Evolutionary conservation across 192 early-diverging fungal species (phyloP).

Genomic region (Coemansia sp.): DNA sequence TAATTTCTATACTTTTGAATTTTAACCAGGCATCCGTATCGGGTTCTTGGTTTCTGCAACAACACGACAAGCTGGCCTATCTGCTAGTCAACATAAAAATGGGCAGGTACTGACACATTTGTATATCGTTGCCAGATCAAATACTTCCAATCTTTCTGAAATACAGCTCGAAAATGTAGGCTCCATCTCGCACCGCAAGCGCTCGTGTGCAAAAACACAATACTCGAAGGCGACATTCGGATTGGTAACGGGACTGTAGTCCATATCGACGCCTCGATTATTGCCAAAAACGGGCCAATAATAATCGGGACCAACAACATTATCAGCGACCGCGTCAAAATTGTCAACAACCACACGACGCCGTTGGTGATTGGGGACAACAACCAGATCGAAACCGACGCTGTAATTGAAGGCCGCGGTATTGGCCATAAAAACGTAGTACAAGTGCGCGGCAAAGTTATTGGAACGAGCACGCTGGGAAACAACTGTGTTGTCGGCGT

Average conservation of each 20-base stretch:
- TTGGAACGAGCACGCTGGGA: slow-evolving; percentile 39
- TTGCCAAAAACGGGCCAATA: slow-evolving; percentile 47
- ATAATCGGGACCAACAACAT: slow-evolving; percentile 52
- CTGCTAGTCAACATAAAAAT: slow-evolving; percentile 13
- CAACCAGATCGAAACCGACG: slow-evolving; percentile 46
- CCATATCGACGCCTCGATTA: slow-evolving; percentile 47
- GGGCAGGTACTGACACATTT: slow-evolving; percentile 22
- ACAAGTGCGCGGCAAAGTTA: slow-evolving; percentile 31
- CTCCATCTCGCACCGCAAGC: slow-evolving; percentile 43
- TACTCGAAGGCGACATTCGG: slow-evolving; percentile 46
- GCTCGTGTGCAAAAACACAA: slow-evolving; percentile 45
- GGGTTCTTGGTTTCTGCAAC: slow-evolving; percentile 1
- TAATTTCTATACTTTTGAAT: neutral
- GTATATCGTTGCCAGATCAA: neutral
- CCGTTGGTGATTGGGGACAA: slow-evolving; percentile 48
- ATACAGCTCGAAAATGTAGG: slow-evolving; percentile 13
- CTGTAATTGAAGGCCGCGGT: slow-evolving; percentile 37
- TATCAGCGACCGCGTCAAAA: slow-evolving; percentile 41
- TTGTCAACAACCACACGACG: slow-evolving; percentile 34
- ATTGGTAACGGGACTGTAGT: slow-evolving; percentile 49
- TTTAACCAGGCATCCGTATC: neutral
- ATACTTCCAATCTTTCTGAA: neutral
- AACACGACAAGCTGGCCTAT: slow-evolving; percentile 13
- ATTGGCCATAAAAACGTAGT: slow-evolving; percentile 46
- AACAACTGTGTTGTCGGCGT: slow-evolving; percentile 51